Evolutionary conservation across 371 early-diverging fungal genomes (phyloP).

Genomic region (Caulochytrium protostelioides): DNA sequence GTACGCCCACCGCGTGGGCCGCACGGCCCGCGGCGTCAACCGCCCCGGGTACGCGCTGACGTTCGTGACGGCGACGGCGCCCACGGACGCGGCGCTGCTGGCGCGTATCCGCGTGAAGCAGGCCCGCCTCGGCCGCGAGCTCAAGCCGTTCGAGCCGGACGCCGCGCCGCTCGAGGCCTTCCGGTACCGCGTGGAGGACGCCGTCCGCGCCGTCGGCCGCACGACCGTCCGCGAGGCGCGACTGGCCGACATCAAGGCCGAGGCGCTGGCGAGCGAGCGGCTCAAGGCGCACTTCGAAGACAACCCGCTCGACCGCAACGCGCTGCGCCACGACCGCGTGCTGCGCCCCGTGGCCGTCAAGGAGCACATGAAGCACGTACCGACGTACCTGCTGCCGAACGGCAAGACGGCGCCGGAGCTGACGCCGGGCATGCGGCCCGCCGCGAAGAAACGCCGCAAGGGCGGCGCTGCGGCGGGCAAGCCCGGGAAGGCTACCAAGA

Average conservation of each 20-base stretch:
- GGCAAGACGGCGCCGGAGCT: conserved; percentile 3
- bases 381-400: conserved; percentile 55
- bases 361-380: conserved; percentile 75
- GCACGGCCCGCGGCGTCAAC: conserved; percentile 82
- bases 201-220: conserved; percentile 53
- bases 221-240: conserved; percentile 66
- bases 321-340: conserved; percentile 74
- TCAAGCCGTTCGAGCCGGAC: conserved; percentile 64
- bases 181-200: conserved; percentile 74
- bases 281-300: conserved; percentile 90
- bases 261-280: conserved; percentile 82
- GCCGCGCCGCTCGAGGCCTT: conserved; percentile 74
- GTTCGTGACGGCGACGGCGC: conserved; percentile 37
- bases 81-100: conserved; percentile 40
- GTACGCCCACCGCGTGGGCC: conserved; percentile 90
- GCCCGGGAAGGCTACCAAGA: conserved; percentile 10
- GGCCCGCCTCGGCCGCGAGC: conserved; percentile 27
- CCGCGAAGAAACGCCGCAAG: conserved; percentile 12
- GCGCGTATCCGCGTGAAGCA: conserved; percentile 50
- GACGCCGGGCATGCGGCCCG: conserved; percentile 18
- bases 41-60: conserved; percentile 70
- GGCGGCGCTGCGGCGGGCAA: not conserved
- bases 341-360: conserved; percentile 56
- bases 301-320: conserved; percentile 76
- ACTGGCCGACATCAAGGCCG: conserved; percentile 70